These are phyloP conservation scores for Debaryomyces subglobosus DNA, from an alignment of 1,139 yeast genomes.

Conservation along the genomic window DNA sequence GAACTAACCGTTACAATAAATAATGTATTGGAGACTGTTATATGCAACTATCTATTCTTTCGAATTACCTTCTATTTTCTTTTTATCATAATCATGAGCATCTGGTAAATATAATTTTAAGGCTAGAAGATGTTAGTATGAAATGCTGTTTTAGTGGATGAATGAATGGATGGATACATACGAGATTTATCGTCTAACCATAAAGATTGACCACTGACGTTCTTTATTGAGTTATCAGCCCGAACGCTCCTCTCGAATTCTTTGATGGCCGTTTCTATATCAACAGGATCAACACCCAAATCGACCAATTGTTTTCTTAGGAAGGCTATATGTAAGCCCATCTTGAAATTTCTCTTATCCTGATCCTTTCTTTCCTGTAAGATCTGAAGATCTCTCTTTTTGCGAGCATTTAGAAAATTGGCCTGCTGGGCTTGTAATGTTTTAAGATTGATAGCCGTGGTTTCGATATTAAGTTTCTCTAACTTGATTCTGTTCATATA, in stretches of 20 bases:
- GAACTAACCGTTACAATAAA: too few relatives aligned
- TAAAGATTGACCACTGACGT: slow-evolving; percentile 55
- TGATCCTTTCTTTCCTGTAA: slow-evolving; percentile 50
- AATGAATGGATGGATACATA: slow-evolving; percentile 18
- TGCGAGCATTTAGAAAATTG: slow-evolving; percentile 45
- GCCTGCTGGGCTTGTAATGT: slow-evolving; percentile 47
- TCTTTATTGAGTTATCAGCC: slow-evolving; percentile 56
- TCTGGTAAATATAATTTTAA: slow-evolving; percentile 58
- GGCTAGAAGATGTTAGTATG: slow-evolving; percentile 27
- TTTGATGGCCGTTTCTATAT: slow-evolving; percentile 52
- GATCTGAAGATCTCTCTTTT: slow-evolving; percentile 50
- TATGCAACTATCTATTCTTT: slow-evolving; percentile 6
- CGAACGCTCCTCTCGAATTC: slow-evolving; percentile 60
- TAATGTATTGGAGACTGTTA: not conserved
- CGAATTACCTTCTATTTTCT: slow-evolving; percentile 17
- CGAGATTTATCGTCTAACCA: slow-evolving; percentile 60
- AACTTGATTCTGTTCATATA: slow-evolving; percentile 45
- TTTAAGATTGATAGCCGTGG: slow-evolving; percentile 44
- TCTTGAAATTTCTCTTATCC: slow-evolving; percentile 57
- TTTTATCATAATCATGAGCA: slow-evolving; percentile 58
- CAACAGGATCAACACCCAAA: slow-evolving; percentile 53
- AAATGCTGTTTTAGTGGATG: slow-evolving; percentile 4
- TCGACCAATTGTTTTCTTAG: slow-evolving; percentile 60
- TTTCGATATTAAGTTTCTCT: slow-evolving; percentile 45
- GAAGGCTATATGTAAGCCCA: slow-evolving; percentile 67